Percentiles rank a stretch among this genome's conserved stretches.
These are phyloP conservation scores for Dioscorea dumetorum DNA, from an alignment of 106 monocot species.

Conservation along the genomic window DNA sequence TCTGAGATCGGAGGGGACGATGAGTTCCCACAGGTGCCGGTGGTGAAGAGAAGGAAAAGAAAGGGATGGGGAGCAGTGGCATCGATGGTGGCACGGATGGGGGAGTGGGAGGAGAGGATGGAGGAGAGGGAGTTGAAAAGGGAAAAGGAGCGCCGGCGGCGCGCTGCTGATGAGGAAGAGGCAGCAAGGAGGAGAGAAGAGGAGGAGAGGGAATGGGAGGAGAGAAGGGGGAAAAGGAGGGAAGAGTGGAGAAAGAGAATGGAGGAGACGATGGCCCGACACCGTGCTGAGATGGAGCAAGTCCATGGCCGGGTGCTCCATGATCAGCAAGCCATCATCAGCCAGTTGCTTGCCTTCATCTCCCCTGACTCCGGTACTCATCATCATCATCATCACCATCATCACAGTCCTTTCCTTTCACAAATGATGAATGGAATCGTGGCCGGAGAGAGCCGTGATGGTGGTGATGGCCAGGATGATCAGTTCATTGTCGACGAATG, in stretches of 20 bases:
- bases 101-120: neutral
- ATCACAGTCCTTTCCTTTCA: constrained; percentile 4
- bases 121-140: neutral
- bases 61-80: neutral
- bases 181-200: neutral
- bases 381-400: constrained; percentile 13
- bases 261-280: constrained; percentile 33
- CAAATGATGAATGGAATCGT: constrained; percentile 32
- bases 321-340: constrained; percentile 36
- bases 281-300: constrained; percentile 50
- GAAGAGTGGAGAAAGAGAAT: constrained; percentile 37
- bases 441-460: constrained; percentile 30
- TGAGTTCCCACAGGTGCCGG: neutral
- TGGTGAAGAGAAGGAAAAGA: constrained; percentile 1
- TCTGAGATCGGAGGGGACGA: constrained; percentile 6
- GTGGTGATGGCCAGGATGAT: constrained; percentile 36
- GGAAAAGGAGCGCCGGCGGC: neutral
- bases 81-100: neutral
- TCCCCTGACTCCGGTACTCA: neutral
- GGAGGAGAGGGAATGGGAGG: constrained; percentile 13
- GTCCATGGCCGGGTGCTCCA: constrained; percentile 33
- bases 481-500: constrained; percentile 56
- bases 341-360: constrained; percentile 32
- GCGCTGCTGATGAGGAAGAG: constrained; percentile 1
- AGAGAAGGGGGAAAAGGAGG: constrained; percentile 18